Evolutionary conservation across 2,329 filamentous ascomycete genomes (phyloP).

Genomic region (Tricladium varicosporioides): DNA sequence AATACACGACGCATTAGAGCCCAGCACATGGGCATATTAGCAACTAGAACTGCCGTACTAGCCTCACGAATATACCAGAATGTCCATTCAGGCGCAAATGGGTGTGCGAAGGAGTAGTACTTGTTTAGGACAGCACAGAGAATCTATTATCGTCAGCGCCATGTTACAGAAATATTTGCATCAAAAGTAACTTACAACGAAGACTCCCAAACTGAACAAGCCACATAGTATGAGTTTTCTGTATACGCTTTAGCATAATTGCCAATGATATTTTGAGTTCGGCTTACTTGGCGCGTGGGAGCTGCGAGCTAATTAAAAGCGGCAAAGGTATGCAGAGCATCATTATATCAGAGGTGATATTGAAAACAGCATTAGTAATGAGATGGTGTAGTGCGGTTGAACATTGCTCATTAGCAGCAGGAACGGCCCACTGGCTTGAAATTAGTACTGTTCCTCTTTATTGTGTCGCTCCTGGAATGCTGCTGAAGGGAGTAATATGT

Average conservation of each 20-base stretch:
- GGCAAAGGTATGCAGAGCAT: constrained; percentile 59
- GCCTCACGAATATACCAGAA: constrained; percentile 55
- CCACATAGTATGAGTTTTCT: constrained; percentile 50
- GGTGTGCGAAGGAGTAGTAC: constrained; percentile 41
- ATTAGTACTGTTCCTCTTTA: too few relatives aligned
- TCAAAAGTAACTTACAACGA: constrained; percentile 40
- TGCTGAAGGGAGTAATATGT: too few relatives aligned
- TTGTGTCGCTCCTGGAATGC: too few relatives aligned
- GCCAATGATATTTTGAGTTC: constrained; percentile 25
- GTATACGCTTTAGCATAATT: constrained; percentile 39
- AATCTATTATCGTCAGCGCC: constrained; percentile 37
- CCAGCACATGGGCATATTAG: constrained; percentile 54
- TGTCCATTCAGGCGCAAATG: constrained; percentile 34
- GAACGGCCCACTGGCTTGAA: constrained; percentile 49
- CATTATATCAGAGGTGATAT: constrained; percentile 58
- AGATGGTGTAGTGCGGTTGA: constrained; percentile 55
- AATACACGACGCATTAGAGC: constrained; percentile 46
- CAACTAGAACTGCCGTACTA: constrained; percentile 49
- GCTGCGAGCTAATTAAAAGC: constrained; percentile 41
- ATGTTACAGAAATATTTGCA: background rate
- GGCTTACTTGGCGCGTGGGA: constrained; percentile 35
- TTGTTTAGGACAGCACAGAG: constrained; percentile 50
- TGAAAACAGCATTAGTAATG: constrained; percentile 57
- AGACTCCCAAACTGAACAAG: constrained; percentile 46
- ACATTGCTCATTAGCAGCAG: constrained; percentile 52